These are phyloP conservation scores for Chrysosporium queenslandicum DNA, from an alignment of 2,329 filamentous ascomycete genomes.

Conservation along the genomic window DNA sequence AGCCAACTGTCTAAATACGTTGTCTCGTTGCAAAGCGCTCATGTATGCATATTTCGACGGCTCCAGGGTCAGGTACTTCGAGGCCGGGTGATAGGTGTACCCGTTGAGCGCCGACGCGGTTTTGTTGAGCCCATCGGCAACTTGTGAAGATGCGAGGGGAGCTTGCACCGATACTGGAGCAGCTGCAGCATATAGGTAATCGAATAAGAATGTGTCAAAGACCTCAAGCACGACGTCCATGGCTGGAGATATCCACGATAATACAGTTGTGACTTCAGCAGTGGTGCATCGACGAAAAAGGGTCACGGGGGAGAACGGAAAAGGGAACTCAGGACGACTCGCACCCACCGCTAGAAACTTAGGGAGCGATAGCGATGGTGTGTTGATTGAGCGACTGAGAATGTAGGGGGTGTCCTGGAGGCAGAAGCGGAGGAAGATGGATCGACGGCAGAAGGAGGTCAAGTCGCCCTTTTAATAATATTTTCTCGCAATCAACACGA, in stretches of 20 bases:
- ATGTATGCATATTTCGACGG: slow-evolving; percentile 68
- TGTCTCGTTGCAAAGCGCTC: slow-evolving; percentile 68
- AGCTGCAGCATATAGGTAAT: slow-evolving; percentile 63
- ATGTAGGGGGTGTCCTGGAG: no score
- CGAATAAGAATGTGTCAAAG: slow-evolving; percentile 70
- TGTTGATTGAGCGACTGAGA: no score
- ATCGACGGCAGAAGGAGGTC: neutral
- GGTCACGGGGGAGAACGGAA: neutral
- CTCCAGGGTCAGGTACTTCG: slow-evolving; percentile 55
- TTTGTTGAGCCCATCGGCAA: slow-evolving; percentile 47
- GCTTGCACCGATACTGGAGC: slow-evolving; percentile 46
- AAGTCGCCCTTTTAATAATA: neutral
- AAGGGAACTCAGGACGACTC: neutral
- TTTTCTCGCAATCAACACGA: neutral
- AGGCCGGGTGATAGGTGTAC: slow-evolving; percentile 58
- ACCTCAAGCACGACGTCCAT: slow-evolving; percentile 93
- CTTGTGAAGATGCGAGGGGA: slow-evolving; percentile 42
- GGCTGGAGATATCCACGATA: slow-evolving; percentile 13
- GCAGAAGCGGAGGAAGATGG: neutral
- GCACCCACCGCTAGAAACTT: no score
- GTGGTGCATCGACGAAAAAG: slow-evolving; percentile 4
- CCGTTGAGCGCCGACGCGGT: slow-evolving; percentile 44
- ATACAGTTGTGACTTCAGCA: neutral
- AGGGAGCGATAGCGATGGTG: no score
- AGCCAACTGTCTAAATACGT: slow-evolving; percentile 61